Conservation (phyloP, 2,329 filamentous ascomycete species). For the Hymenotorrendiella dingleyae region DNA sequence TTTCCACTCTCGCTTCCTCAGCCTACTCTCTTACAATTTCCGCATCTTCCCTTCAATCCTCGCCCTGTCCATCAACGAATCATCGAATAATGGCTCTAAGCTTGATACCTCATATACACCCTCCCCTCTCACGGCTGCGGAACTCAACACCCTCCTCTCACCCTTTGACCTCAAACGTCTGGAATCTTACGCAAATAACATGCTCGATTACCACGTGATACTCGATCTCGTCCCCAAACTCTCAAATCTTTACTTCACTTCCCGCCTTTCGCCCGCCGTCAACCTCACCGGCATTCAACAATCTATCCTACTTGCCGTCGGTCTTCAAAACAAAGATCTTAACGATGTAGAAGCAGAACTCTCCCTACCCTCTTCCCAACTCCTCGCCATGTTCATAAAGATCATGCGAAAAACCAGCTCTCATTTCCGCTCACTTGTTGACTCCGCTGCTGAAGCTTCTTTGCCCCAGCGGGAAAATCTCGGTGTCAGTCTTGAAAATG, state of each 20-base stretch:
- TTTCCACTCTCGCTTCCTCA: slow-evolving; percentile 90
- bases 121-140: slow-evolving; percentile 59
- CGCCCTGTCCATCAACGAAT: slow-evolving; percentile 83
- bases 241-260: slow-evolving; percentile 78
- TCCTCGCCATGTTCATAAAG: slow-evolving; percentile 97
- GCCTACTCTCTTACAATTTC: slow-evolving; percentile 89
- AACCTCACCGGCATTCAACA: slow-evolving; percentile 78
- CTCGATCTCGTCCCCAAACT: slow-evolving; percentile 84
- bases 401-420: slow-evolving; percentile 80
- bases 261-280: slow-evolving; percentile 61
- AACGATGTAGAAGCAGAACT: slow-evolving; percentile 76
- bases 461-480: slow-evolving; percentile 53
- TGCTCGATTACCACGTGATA: slow-evolving; percentile 97
- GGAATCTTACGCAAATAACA: slow-evolving; percentile 92
- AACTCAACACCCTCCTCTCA: slow-evolving; percentile 72
- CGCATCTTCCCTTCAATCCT: slow-evolving; percentile 70
- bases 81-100: slow-evolving; percentile 66
- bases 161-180: slow-evolving; percentile 94
- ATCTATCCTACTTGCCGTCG: slow-evolving; percentile 81
- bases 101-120: slow-evolving; percentile 52
- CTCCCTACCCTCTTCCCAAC: slow-evolving; percentile 65
- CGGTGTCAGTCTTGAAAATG: slow-evolving; percentile 53
- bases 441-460: slow-evolving; percentile 63
- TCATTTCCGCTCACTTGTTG: slow-evolving; percentile 70
- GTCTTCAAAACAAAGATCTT: slow-evolving; percentile 83